These are phyloP conservation scores for Ceratobasidium theobromae DNA, from an alignment of 1,284 basidiomycete genomes.

Conservation along the genomic window DNA sequence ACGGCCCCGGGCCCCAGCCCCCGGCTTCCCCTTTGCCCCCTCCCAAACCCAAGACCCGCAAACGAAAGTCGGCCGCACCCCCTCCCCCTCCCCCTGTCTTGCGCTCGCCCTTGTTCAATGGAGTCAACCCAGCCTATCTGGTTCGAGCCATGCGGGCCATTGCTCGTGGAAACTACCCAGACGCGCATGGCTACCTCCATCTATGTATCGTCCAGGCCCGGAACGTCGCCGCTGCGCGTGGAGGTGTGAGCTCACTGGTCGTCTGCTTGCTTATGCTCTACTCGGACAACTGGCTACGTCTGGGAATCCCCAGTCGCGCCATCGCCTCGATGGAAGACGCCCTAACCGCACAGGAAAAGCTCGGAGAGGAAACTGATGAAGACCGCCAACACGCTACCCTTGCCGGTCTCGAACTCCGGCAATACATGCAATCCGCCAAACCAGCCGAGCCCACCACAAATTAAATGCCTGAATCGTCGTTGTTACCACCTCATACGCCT, in stretches of 20 bases:
- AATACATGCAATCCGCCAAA: neutral
- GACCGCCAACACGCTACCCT: constrained; percentile 4
- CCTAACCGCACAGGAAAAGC: constrained; percentile 1
- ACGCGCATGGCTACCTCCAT: constrained; percentile 21
- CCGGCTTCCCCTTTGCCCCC: neutral
- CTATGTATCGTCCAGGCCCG: constrained; percentile 18
- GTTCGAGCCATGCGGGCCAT: constrained; percentile 17
- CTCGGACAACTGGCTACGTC: constrained; percentile 28
- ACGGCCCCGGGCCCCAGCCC: neutral
- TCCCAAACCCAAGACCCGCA: neutral
- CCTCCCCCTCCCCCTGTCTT: neutral
- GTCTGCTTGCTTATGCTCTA: constrained; percentile 26
- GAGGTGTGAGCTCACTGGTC: constrained; percentile 12
- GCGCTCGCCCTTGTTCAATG: constrained; percentile 14
- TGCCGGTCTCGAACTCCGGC: constrained; percentile 26
- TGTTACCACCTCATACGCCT: neutral
- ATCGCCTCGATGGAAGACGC: constrained; percentile 12
- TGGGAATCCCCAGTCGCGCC: constrained; percentile 16
- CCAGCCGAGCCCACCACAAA: neutral
- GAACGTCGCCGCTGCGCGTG: neutral
- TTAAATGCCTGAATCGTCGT: neutral
- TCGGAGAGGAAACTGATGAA: constrained; percentile 16
- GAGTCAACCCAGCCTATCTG: constrained; percentile 17
- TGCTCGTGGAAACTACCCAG: constrained; percentile 7
- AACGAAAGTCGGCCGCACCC: neutral